Percentiles rank a stretch among this genome's conserved stretches.
These are phyloP conservation scores for Hypoxylon sp. DNA, from an alignment of 2,329 filamentous ascomycete genomes.

Conservation along the genomic window DNA sequence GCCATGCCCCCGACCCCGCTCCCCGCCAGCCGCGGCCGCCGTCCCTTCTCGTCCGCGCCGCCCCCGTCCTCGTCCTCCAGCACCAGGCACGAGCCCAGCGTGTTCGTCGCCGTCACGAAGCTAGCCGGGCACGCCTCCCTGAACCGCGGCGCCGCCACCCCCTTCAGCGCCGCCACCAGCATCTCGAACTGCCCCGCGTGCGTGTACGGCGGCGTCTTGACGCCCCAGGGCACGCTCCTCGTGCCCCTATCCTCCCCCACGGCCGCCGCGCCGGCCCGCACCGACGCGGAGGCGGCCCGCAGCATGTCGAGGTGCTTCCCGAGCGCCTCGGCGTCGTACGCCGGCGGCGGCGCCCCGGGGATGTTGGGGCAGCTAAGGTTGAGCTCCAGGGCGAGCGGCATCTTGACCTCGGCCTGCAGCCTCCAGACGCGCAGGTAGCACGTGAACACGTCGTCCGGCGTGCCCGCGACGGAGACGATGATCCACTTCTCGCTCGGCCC, in stretches of 20 bases:
- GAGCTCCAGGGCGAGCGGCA: constrained; percentile 74
- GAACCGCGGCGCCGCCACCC: constrained; percentile 43
- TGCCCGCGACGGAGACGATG: constrained; percentile 78
- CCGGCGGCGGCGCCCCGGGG: constrained; percentile 74
- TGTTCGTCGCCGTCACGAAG: constrained; percentile 83
- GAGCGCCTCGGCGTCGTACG: constrained; percentile 69
- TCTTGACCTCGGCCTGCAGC: constrained; percentile 53
- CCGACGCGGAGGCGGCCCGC: constrained; percentile 52
- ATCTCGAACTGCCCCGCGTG: constrained; percentile 73
- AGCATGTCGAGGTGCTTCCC: constrained; percentile 63
- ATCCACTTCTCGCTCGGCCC: constrained; percentile 65
- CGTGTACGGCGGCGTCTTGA: constrained; percentile 84
- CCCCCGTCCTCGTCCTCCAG: constrained; percentile 54
- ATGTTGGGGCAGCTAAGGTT: constrained; percentile 87
- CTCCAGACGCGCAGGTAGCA: constrained; percentile 66
- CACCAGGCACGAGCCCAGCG: constrained; percentile 75
- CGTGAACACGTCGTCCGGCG: constrained; percentile 65
- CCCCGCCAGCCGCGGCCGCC: constrained; percentile 62
- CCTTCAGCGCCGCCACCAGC: constrained; percentile 65
- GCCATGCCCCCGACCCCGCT: constrained; percentile 74
- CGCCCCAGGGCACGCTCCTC: constrained; percentile 63
- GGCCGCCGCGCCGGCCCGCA: not conserved
- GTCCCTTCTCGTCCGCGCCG: constrained; percentile 37
- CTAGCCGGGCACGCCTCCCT: constrained; percentile 60
- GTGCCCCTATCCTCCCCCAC: constrained; percentile 19